Percentiles rank a stretch among this genome's conserved stretches.
Conservation (phyloP, 1,284 basidiomycete species). For the Irpex lacteus region DNA sequence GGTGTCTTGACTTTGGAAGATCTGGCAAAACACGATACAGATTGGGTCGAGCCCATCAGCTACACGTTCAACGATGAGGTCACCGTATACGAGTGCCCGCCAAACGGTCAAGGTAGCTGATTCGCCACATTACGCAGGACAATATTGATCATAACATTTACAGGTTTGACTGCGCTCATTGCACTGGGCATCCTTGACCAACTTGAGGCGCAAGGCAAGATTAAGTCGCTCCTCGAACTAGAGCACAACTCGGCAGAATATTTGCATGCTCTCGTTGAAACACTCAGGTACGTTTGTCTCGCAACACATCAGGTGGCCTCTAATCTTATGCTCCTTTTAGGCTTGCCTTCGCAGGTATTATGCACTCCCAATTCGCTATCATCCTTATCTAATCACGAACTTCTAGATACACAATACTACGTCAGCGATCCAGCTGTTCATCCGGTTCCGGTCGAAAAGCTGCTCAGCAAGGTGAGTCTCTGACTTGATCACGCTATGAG, state of each 20-base stretch:
- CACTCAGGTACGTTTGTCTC: conserved; percentile 54
- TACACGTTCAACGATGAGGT: conserved; percentile 85
- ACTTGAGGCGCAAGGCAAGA: conserved; percentile 72
- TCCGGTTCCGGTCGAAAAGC: conserved; percentile 72
- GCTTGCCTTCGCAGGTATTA: conserved; percentile 10
- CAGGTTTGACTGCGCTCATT: conserved; percentile 83
- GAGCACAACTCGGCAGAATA: conserved; percentile 89
- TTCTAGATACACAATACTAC: conserved; percentile 85
- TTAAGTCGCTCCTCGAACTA: conserved; percentile 70
- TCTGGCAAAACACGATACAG: conserved; percentile 75
- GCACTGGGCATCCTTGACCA: conserved; percentile 91
- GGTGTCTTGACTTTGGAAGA: conserved; percentile 91
- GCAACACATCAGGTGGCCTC: background rate
- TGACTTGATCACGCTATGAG: background rate
- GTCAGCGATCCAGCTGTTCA: conserved; percentile 83
- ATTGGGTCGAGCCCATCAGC: conserved; percentile 85
- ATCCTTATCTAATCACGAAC: conserved; percentile 32
- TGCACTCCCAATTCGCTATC: background rate
- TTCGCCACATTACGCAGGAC: background rate
- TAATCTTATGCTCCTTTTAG: background rate
- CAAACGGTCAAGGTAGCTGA: conserved; percentile 85
- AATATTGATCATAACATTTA: background rate
- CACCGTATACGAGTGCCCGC: conserved; percentile 89
- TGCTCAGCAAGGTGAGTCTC: conserved; percentile 70
- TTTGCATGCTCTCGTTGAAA: conserved; percentile 85